phyloP scores from a whole-genome alignment of 2,329 filamentous ascomycete species.

The Fusarium globosum region DNA sequence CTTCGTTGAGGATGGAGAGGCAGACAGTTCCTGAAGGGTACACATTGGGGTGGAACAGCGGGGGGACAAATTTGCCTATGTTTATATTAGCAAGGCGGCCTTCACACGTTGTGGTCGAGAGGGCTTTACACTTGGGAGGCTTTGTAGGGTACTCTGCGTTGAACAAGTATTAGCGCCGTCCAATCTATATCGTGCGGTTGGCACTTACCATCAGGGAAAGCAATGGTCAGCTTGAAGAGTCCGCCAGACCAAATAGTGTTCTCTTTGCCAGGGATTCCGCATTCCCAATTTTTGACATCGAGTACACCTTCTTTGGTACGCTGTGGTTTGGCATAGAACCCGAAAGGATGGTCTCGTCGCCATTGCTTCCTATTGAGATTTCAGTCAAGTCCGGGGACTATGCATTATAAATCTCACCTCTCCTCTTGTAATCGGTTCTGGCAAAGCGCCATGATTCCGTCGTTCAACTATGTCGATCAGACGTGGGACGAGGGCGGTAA shows the following conservation, averaged over 20 bases:
- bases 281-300: conserved; percentile 96
- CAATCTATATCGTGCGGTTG: not conserved
- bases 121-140: conserved; percentile 89
- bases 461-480: not conserved
- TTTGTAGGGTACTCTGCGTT: conserved; percentile 93
- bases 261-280: conserved; percentile 93
- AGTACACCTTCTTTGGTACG: conserved; percentile 83
- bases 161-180: conserved; percentile 22
- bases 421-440: conserved; percentile 90
- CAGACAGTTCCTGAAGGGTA: conserved; percentile 98
- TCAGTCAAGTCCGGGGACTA: conserved; percentile 32
- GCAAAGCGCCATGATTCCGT: conserved; percentile 80
- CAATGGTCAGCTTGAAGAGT: conserved; percentile 91
- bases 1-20: conserved; percentile 96
- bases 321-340: conserved; percentile 91
- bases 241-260: conserved; percentile 99
- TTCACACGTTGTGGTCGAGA: not conserved
- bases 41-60: conserved; percentile 97
- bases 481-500: conserved; percentile 5
- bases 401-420: conserved; percentile 65
- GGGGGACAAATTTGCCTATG: conserved; percentile 92
- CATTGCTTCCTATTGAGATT: conserved; percentile 81
- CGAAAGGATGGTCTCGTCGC: conserved; percentile 96
- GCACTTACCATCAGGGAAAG: conserved; percentile 87
- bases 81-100: conserved; percentile 22